These are phyloP conservation scores for Pythium volutum DNA, from an alignment of 352 stramenopile genomes.

Conservation along the genomic window DNA sequence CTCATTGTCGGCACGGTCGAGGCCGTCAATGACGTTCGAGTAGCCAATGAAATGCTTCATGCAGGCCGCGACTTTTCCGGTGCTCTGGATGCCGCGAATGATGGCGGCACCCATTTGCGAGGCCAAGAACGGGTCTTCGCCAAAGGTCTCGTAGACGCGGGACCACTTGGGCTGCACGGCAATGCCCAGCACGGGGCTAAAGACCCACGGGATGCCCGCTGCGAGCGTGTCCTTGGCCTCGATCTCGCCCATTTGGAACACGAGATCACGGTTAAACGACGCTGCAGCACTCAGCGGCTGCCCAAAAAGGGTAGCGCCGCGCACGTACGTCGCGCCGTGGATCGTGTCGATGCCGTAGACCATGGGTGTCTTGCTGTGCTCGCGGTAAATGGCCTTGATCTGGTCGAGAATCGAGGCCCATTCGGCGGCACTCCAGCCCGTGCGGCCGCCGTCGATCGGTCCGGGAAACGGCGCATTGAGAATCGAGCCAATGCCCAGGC, in stretches of 20 bases:
- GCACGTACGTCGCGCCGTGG: conserved; percentile 89
- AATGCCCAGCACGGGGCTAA: conserved; percentile 86
- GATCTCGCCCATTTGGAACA: conserved; percentile 66
- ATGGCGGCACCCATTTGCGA: conserved; percentile 64
- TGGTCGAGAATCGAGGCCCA: conserved; percentile 57
- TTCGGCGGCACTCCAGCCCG: conserved; percentile 65
- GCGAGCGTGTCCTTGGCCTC: conserved; percentile 83
- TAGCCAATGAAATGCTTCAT: conserved; percentile 91
- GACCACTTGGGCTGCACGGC: conserved; percentile 82
- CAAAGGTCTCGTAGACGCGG: conserved; percentile 93
- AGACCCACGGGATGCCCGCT: conserved; percentile 90
- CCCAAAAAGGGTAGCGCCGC: conserved; percentile 75
- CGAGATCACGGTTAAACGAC: conserved; percentile 84
- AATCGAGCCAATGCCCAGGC: conserved; percentile 80
- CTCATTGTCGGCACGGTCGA: conserved; percentile 71
- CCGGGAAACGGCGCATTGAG: conserved; percentile 77
- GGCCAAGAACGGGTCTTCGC: conserved; percentile 83
- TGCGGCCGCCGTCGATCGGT: conserved; percentile 38
- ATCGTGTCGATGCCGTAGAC: conserved; percentile 90
- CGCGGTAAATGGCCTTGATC: conserved; percentile 71
- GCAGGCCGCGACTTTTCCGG: conserved; percentile 62
- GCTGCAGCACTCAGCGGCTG: conserved; percentile 87
- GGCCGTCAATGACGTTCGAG: conserved; percentile 55
- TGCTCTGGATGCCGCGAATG: conserved; percentile 81
- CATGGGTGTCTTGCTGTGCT: conserved; percentile 59